Percentiles rank a stretch among this genome's conserved stretches.
Evolutionary conservation across 441 rosid genomes (phyloP).

Genomic region (Flueggea neowawraea): DNA sequence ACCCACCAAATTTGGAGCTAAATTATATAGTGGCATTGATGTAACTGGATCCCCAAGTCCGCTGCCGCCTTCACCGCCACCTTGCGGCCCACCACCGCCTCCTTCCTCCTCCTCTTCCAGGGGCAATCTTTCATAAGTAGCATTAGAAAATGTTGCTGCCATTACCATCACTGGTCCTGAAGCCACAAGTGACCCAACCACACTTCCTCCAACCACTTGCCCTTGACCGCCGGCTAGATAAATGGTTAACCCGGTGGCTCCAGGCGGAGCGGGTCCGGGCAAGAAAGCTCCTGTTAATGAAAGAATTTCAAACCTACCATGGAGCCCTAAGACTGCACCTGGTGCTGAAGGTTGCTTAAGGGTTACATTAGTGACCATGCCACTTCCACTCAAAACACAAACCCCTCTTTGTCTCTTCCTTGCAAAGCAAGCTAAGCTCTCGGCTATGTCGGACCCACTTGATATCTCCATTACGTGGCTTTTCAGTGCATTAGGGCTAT

Average conservation of each 20-base stretch:
- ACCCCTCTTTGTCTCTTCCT: conserved; percentile 78
- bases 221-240: conserved; percentile 86
- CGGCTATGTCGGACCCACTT: conserved; percentile 61
- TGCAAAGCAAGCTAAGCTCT: conserved; percentile 66
- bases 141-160: conserved; percentile 75
- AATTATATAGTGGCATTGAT: conserved; percentile 38
- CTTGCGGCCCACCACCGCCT: conserved; percentile 22
- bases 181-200: conserved; percentile 63
- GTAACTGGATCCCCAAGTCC: conserved; percentile 32
- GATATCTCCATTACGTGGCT: conserved; percentile 81
- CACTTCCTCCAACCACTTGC: conserved; percentile 85
- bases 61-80: conserved; percentile 31
- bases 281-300: conserved; percentile 73
- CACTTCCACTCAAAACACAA: conserved; percentile 76
- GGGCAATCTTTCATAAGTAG: conserved; percentile 77
- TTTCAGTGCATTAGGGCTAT: conserved; percentile 81
- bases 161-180: conserved; percentile 80
- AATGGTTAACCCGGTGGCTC: conserved; percentile 74
- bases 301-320: conserved; percentile 77
- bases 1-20: conserved; percentile 49
- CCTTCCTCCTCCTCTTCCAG: conserved; percentile 68
- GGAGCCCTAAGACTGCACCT: conserved; percentile 64
- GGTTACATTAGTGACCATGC: conserved; percentile 75
- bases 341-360: conserved; percentile 72
- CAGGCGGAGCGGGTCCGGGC: conserved; percentile 84